Percentiles rank a stretch among this genome's conserved stretches.
Evolutionary conservation across 192 early-diverging fungal genomes (phyloP).

Genomic region (Podila verticillata): DNA sequence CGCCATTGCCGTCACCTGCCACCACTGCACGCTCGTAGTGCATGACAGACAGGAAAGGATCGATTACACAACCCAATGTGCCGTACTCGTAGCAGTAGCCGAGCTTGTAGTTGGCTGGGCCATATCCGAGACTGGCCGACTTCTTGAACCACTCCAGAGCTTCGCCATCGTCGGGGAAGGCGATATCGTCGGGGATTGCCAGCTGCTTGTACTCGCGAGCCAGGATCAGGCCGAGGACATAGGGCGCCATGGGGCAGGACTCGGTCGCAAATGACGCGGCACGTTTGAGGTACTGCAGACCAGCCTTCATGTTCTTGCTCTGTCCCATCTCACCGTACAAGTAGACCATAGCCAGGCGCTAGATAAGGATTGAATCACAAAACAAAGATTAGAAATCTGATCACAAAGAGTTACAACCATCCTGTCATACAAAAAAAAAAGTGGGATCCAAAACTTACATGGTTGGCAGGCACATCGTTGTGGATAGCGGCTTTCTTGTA

Average conservation of each 20-base stretch:
- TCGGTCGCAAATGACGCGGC: slow-evolving; percentile 76
- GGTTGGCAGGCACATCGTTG: slow-evolving; percentile 73
- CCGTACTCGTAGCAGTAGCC: slow-evolving; percentile 86
- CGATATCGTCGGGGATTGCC: slow-evolving; percentile 64
- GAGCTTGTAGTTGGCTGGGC: slow-evolving; percentile 79
- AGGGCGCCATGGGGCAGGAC: slow-evolving; percentile 77
- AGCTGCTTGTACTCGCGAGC: slow-evolving; percentile 69
- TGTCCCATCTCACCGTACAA: slow-evolving; percentile 79
- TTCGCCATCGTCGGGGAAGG: slow-evolving; percentile 80
- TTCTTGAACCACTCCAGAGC: slow-evolving; percentile 77
- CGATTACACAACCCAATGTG: slow-evolving; percentile 70
- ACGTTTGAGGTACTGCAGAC: slow-evolving; percentile 84
- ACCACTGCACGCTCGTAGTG: slow-evolving; percentile 79
- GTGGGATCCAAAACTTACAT: slow-evolving; percentile 44
- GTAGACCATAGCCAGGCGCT: slow-evolving; percentile 82
- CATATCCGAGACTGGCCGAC: slow-evolving; percentile 79
- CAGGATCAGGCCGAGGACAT: slow-evolving; percentile 82
- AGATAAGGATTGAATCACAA: slow-evolving; percentile 8
- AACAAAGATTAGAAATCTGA: background rate
- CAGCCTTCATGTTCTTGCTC: slow-evolving; percentile 75
- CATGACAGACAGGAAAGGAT: slow-evolving; percentile 72
- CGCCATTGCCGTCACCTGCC: slow-evolving; percentile 36
- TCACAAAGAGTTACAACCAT: background rate
- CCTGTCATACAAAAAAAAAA: background rate
- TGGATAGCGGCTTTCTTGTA: slow-evolving; percentile 76